Percentiles rank a stretch among this genome's conserved stretches.
phyloP scores from a whole-genome alignment of 129 eudicot genomes.

The Lactuca saligna region DNA sequence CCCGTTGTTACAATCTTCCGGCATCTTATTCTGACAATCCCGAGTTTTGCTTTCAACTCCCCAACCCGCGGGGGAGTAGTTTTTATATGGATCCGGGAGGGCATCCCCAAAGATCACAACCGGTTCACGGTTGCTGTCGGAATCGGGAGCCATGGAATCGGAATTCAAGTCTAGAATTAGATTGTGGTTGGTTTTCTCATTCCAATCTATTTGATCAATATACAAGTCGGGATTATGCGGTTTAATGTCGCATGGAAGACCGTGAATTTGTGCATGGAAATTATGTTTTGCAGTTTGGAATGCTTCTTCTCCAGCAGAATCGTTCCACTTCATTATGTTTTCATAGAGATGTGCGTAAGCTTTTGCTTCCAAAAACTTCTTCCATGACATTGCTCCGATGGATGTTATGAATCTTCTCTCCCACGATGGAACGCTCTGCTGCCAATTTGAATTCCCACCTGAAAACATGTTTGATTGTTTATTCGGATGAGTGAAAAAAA shows the following conservation, averaged over 20 bases:
- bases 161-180: slow-evolving; percentile 44
- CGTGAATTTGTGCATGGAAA: slow-evolving; percentile 52
- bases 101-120: slow-evolving; percentile 53
- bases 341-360: slow-evolving; percentile 49
- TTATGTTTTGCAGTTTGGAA: slow-evolving; percentile 57
- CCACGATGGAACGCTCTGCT: slow-evolving; percentile 54
- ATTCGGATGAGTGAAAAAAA: background rate
- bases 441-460: slow-evolving; percentile 44
- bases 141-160: slow-evolving; percentile 14
- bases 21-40: background rate
- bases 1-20: slow-evolving; percentile 19
- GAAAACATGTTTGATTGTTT: slow-evolving; percentile 2
- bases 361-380: slow-evolving; percentile 51
- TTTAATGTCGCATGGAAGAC: slow-evolving; percentile 55
- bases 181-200: slow-evolving; percentile 41
- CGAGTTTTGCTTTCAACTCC: slow-evolving; percentile 39
- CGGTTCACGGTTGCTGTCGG: slow-evolving; percentile 25
- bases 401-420: slow-evolving; percentile 68
- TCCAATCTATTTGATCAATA: slow-evolving; percentile 74
- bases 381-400: slow-evolving; percentile 67
- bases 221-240: slow-evolving; percentile 72
- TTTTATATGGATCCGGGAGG: slow-evolving; percentile 32
- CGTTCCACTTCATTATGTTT: slow-evolving; percentile 63
- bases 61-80: slow-evolving; percentile 52
- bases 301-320: slow-evolving; percentile 74